Conservation (phyloP, 148 eudicot genomes). For the Persicaria maculosa region DNA sequence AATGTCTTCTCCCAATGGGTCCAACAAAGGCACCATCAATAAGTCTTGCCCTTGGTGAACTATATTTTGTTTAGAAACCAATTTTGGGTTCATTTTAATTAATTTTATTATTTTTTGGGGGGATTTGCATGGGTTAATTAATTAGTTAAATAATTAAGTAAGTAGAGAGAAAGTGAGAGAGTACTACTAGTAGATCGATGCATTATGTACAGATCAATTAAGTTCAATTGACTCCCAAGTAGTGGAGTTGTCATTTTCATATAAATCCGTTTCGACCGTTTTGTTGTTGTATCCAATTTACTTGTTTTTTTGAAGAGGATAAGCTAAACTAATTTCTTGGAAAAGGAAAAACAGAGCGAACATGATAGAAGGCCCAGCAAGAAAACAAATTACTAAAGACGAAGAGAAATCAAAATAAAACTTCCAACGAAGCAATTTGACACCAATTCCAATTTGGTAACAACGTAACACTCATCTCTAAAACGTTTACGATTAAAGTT, state of each 20-base stretch:
- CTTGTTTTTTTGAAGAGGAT: neutral
- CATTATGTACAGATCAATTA: neutral
- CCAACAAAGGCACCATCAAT: neutral
- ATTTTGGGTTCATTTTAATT: neutral
- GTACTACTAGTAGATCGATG: neutral
- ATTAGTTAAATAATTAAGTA: neutral
- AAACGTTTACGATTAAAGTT: too few species aligned
- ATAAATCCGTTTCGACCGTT: neutral
- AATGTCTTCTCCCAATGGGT: constrained; percentile 42
- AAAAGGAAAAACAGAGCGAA: neutral
- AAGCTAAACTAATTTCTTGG: neutral
- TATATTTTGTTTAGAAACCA: neutral
- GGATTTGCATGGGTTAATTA: neutral
- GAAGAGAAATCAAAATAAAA: neutral
- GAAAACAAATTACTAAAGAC: constrained; percentile 5
- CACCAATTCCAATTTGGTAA: too few species aligned
- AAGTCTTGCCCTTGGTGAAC: neutral
- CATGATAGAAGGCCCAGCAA: neutral
- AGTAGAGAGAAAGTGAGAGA: neutral
- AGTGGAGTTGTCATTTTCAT: neutral
- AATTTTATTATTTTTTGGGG: neutral
- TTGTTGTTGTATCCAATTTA: neutral
- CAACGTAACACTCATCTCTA: too few species aligned
- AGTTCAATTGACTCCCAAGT: neutral
- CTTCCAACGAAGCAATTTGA: too few species aligned